Evolutionary conservation across 2,329 filamentous ascomycete genomes (phyloP), one percentile per base, ranked within the genome.

Genomic region (Colletotrichum coccodes): DNA sequence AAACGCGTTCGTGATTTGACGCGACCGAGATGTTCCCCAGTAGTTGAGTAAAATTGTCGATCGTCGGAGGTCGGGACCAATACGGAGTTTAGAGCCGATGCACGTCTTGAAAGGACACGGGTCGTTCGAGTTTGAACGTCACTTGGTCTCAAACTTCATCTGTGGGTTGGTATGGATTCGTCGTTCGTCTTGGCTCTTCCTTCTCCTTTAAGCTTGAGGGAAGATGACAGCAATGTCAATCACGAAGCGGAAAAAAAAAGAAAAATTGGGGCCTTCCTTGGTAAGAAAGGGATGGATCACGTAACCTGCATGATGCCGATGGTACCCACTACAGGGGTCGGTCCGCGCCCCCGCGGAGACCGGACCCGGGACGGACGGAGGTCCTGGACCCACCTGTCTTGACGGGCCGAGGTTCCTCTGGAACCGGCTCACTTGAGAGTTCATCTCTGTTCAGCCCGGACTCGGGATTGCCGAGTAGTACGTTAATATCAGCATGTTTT

Each of bases 161-260:
- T 23, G 12, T 4, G 12, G n/a, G 3, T 30, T 12, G 6, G 30
- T 38, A 18, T 44, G 9, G 6, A 12, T 56, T 21, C 18, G 32
- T 58, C 3, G 64, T 57, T 67, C 59, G 44, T 64, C 64, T 28
- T 49, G 18, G 36, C 52, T 56, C 16, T 32, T 16, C n/a, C 28
- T n/a, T 9, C 16, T 14, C n/a, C 14, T 52, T 68, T 46, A 52
- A 64, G 36, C 23, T 34, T 28, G n/a, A 44, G 21, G 38, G n/a
- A 42, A 60, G 38, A 53, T 64, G 47, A 12, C 49, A 40, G 16
- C 54, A 56, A 28, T 23, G 34, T 36, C 52, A 26, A 32, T 21
- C 56, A 11, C 21, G 56, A 46, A 58, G 56, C 56, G 57, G 40
- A 32, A 50, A 36, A 38, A 49, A 40, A 49, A 12, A 6, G 49